Base-by-base conservation (phyloP, 2,329 filamentous ascomycete species). In the Epichloe elymi region DNA sequence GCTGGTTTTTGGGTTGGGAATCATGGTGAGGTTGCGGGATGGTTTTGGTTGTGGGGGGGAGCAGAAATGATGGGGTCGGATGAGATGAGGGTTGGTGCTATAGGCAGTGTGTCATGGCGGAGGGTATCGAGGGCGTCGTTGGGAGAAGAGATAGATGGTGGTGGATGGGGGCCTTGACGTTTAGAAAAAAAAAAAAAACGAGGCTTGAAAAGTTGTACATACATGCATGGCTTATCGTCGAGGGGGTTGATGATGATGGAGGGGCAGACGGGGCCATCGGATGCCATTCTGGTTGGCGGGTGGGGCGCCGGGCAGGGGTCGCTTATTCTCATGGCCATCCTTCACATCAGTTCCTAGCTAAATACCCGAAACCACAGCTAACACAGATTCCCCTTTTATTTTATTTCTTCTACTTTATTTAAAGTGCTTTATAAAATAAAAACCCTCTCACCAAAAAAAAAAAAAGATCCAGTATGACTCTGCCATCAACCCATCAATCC, bases 1-100 rank as follows among this genome's bases (percentile, higher is more conserved):
- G 52, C 70, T 59, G n/a, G 44, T 30, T 23, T 51, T 46, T 5
- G 43, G 3, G 3, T 37, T 48, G 44, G n/a, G 17, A 26, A 39
- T 14, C 26, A 48, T 51, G 40, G 12, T 8, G 14, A 20, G 12
- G 2, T 6, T 19, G 19, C 19, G 19, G 19, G 19, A 19, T 19
- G 19, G 19, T 19, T 19, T 19, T 19, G 19, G 19, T 19, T 19
- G 19, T 19, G 19, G 19, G 19, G 19, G 19, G 19, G 19, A 19
- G 2, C 19, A 19, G 19, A 19, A 19, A 6, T 23, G 23, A 26
- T 7, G 23, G 23, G 19, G 23, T 19, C 19, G 20, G 23, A 19
- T 5, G 19, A 20, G 42, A 5, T 19, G n/a, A 14, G 39, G 17
- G 4, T 23, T 42, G 17, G 3, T 10, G 36, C 12, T 23, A 8